Conservation (phyloP, 176 grass and related monocot species). For the Olyra latifolia region DNA sequence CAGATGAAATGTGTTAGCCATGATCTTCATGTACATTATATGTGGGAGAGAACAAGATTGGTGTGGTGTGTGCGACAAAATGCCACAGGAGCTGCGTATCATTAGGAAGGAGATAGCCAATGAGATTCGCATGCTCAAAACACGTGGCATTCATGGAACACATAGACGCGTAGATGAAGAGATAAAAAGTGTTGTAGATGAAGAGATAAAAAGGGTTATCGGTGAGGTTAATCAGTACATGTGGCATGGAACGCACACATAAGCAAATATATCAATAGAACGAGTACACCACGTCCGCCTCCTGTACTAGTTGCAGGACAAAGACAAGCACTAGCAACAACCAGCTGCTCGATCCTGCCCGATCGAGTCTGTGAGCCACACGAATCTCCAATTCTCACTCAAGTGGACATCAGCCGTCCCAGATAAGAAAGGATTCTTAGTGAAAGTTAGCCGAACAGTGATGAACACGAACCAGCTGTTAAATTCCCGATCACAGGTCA, state of each 20-base stretch:
- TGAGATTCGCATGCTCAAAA: not conserved
- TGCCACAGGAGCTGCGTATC: not conserved
- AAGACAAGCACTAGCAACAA: not conserved
- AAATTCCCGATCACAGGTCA: conserved; percentile 17
- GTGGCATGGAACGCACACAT: not conserved
- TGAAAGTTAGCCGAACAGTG: conserved; percentile 27
- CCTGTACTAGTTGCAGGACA: not conserved
- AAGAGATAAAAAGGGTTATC: too few relatives aligned
- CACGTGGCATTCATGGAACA: not conserved
- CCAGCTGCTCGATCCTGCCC: not conserved
- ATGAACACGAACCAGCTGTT: not conserved
- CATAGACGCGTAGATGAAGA: not conserved
- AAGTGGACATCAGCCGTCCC: not conserved
- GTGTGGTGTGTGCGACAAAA: not conserved
- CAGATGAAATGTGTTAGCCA: not conserved
- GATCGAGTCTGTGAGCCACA: not conserved
- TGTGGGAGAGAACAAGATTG: not conserved
- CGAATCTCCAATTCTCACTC: not conserved
- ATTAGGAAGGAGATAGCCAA: not conserved
- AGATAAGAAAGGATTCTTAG: not conserved
- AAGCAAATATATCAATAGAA: not conserved
- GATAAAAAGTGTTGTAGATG: too few relatives aligned
- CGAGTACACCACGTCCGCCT: not conserved
- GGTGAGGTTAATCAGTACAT: too few relatives aligned
- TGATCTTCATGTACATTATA: not conserved